These are phyloP conservation scores for Arabidopsis thaliana DNA, from an alignment of 345 rosid genomes.

Conservation along the genomic window DNA sequence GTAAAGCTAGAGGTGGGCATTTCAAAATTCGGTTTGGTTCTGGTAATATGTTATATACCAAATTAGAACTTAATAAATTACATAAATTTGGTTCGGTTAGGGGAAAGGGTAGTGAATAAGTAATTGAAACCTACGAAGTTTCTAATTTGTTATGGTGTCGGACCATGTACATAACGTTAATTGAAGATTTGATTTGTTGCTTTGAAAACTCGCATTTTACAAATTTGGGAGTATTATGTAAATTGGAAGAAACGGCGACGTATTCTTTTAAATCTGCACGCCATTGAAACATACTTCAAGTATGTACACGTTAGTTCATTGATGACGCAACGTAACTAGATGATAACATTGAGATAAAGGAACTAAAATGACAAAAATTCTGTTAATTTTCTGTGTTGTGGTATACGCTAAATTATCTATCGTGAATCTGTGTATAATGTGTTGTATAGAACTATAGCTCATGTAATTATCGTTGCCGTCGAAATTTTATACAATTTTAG, in stretches of 20 bases:
- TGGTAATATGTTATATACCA: background rate
- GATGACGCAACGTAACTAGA: conserved; percentile 24
- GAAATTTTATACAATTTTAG: too few relatives aligned
- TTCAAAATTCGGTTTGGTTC: background rate
- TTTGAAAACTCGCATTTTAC: background rate
- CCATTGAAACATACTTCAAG: conserved; percentile 27
- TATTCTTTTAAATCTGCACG: background rate
- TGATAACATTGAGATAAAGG: conserved; percentile 9
- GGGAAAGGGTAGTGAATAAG: background rate
- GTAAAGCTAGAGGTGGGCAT: background rate
- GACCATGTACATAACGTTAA: conserved; percentile 2
- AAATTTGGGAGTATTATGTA: background rate
- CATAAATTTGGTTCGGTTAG: background rate
- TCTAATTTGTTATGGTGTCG: background rate
- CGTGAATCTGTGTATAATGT: conserved; percentile 3
- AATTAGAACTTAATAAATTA: background rate
- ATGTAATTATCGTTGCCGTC: background rate
- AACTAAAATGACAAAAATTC: background rate
- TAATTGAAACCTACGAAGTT: background rate
- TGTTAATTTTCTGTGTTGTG: conserved; percentile 17
- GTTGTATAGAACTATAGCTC: background rate
- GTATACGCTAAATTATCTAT: conserved; percentile 18
- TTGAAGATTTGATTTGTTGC: background rate
- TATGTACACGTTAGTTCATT: conserved; percentile 17
- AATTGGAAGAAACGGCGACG: conserved; percentile 13